Percentiles rank a stretch among this genome's conserved stretches.
Conservation (phyloP, 495 filamentous ascomycete species). For the Hyaloscypha finlandica region DNA sequence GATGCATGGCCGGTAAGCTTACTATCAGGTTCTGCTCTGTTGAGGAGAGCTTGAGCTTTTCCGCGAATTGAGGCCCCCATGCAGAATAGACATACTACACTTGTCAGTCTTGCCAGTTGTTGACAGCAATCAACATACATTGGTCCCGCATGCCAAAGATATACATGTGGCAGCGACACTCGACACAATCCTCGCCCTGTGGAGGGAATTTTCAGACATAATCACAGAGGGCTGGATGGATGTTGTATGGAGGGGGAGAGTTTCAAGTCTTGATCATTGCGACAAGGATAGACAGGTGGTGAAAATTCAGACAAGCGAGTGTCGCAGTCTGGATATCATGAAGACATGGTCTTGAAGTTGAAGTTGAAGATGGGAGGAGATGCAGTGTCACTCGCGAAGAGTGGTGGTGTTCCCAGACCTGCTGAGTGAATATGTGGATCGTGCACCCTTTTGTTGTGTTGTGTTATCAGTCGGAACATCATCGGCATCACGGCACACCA, state of each 20-base stretch:
- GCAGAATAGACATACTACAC: constrained; percentile 94
- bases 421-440: not conserved
- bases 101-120: constrained; percentile 22
- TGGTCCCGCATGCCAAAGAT: constrained; percentile 88
- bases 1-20: constrained; percentile 37
- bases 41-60: constrained; percentile 79
- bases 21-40: constrained; percentile 91
- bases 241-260: not conserved
- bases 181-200: constrained; percentile 67
- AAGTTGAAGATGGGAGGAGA: not conserved
- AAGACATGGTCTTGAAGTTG: not conserved
- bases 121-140: constrained; percentile 57
- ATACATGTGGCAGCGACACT: constrained; percentile 85
- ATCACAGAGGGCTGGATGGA: constrained; percentile 14
- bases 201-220: constrained; percentile 44
- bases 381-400: not conserved
- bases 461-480: not conserved
- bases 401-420: not conserved
- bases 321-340: not conserved
- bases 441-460: not conserved
- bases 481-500: not conserved
- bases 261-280: constrained; percentile 19
- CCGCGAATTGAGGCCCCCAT: constrained; percentile 94
- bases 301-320: not conserved
- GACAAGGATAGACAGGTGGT: not conserved